These are phyloP conservation scores for Microcos paniculata DNA, from an alignment of 345 rosid species.

Conservation along the genomic window DNA sequence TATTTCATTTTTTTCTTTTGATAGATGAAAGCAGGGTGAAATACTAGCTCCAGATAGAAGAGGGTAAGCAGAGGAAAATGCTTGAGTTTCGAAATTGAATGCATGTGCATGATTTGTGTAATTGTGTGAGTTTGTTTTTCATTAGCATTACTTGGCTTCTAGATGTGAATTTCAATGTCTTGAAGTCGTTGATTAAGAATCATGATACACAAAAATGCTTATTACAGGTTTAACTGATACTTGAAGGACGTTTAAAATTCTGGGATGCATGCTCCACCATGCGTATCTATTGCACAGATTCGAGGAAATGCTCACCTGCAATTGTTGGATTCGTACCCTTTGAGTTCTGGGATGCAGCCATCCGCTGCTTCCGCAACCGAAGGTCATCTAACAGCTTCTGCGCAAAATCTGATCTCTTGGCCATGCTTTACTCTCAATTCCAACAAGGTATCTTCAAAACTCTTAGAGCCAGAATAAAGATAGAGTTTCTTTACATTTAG, in stretches of 20 bases:
- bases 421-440: constrained; percentile 44
- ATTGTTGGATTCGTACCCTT: constrained; percentile 23
- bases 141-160: not conserved
- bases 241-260: not conserved
- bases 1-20: not conserved
- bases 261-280: not conserved
- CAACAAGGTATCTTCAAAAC: constrained; percentile 16
- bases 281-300: not conserved
- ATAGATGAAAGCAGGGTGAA: not conserved
- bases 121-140: not conserved
- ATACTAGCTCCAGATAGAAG: not conserved
- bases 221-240: not conserved
- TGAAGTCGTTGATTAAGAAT: constrained; percentile 12
- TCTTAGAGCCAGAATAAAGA: constrained; percentile 7
- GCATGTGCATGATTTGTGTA: not conserved
- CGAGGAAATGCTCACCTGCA: constrained; percentile 41
- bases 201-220: not conserved
- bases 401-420: constrained; percentile 79
- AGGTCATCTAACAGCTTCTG: constrained; percentile 96
- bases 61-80: too few species aligned
- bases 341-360: constrained; percentile 56
- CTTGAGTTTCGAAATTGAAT: too few species aligned
- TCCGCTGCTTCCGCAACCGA: constrained; percentile 67
- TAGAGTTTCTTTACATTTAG: constrained; percentile 14
- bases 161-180: constrained; percentile 16